phyloP scores from a whole-genome alignment of 1,139 yeast genomes.

The Nadsonia starkeyi-henricii region DNA sequence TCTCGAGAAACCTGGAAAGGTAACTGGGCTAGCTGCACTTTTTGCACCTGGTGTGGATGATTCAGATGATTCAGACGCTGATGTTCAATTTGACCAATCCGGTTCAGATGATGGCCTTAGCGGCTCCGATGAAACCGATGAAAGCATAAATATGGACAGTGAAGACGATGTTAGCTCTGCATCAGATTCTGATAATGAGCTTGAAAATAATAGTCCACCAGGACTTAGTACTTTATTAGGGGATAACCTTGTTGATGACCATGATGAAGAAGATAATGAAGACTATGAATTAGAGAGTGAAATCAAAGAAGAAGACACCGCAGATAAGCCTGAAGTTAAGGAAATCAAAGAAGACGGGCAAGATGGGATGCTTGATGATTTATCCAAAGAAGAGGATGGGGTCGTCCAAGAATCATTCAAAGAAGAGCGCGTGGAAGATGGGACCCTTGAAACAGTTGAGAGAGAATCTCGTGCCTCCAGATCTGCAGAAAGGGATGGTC shows the following conservation, averaged over 20 bases:
- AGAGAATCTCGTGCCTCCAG: slow-evolving; percentile 7
- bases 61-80: neutral
- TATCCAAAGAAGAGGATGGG: slow-evolving; percentile 1
- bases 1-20: neutral
- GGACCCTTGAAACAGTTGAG: neutral
- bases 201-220: too few relatives aligned
- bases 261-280: slow-evolving; percentile 16
- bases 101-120: neutral
- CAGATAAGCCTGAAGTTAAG: slow-evolving; percentile 1
- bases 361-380: neutral
- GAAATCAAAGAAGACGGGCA: neutral
- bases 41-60: neutral
- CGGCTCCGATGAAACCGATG: slow-evolving; percentile 9
- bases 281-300: slow-evolving; percentile 11
- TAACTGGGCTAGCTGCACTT: neutral
- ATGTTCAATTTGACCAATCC: neutral
- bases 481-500: slow-evolving; percentile 2
- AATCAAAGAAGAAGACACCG: slow-evolving; percentile 4
- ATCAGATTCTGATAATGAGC: slow-evolving; percentile 6
- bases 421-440: neutral
- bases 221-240: too few relatives aligned
- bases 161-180: slow-evolving; percentile 10
- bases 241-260: slow-evolving; percentile 3
- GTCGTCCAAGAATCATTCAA: slow-evolving; percentile 1
- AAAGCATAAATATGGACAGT: slow-evolving; percentile 15